phyloP scores from a whole-genome alignment of 306 rosid species.

The Ziziphus jujuba region DNA sequence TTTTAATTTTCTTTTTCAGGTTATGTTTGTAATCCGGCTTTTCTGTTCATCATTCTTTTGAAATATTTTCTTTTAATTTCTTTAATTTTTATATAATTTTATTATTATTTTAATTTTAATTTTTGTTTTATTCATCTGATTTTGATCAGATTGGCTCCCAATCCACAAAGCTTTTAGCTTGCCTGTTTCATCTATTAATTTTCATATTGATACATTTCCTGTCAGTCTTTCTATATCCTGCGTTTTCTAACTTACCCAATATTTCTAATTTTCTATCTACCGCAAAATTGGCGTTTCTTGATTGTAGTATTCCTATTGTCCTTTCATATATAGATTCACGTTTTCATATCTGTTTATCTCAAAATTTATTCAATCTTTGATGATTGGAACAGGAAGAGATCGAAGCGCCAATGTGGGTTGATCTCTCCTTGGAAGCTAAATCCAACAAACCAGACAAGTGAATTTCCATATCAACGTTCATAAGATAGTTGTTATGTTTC shows the following conservation, averaged over 20 bases:
- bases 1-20: neutral
- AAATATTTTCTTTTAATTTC: too few relatives aligned
- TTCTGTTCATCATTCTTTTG: neutral
- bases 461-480: constrained; percentile 25
- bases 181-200: neutral
- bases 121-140: neutral
- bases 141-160: neutral
- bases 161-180: neutral
- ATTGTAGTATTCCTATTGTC: too few relatives aligned
- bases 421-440: constrained; percentile 56
- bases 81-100: neutral
- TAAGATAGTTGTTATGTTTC: constrained; percentile 6
- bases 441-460: constrained; percentile 43
- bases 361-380: constrained; percentile 12
- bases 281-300: too few relatives aligned
- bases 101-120: too few relatives aligned
- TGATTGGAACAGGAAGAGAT: constrained; percentile 57
- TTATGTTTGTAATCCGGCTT: neutral
- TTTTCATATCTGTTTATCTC: neutral
- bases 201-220: neutral
- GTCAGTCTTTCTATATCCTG: neutral
- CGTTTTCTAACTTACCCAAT: neutral
- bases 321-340: neutral
- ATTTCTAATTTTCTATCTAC: neutral
- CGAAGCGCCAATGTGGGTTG: constrained; percentile 89